Base-by-base conservation (phyloP, 352 stramenopile species). In the Globisporangium iwayamae region DNA sequence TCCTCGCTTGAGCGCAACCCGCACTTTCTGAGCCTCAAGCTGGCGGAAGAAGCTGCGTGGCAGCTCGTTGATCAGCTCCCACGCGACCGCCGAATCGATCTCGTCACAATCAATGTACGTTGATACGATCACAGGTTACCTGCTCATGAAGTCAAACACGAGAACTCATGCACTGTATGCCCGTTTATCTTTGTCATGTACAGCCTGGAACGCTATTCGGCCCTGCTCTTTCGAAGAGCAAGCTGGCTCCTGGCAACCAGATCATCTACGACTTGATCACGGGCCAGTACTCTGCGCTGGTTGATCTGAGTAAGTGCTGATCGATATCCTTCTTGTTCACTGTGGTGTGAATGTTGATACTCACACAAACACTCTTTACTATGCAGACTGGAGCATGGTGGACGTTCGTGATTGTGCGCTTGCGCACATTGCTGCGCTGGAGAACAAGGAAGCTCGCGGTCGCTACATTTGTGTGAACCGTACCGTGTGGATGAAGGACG, bases 221-320 rank as follows among this genome's bases (percentile, higher is more conserved):
- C 9, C 87, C 87, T 32, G 81, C 88, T 65, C 75, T 96, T 7
- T 90, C 76, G 20, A 94, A 93, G 71, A 79, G 70, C n/a, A 96
- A 93, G 63, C 74, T 96, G 4, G 75, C 85, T 3, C 82, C 85
- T 52, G 87, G 87, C 16, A 96, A 93, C 51, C 86, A 94, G 65
- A 78, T 96, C 62, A 91, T 96, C 59, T 96, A 90, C 63, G 87
- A 96, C 61, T 63, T 96, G 47, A 84, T 96, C 65, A 90, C 84
- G 10, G 87, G 87, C 2, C 79, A 94, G 54, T 96, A 94, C 68
- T 94, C 87, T 28, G 87, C 87, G 18, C 66, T 96, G 38, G 84
- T 96, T 51, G 86, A 96, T 69, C 65, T 96, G 53, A 96, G 81
- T 90, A 73, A 52, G 75, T 14, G 72, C 39, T 51, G 22, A 5